A percentile compares a stretch with the other conserved stretches of the same genome.
Conservation (phyloP, 352 stramenopile genomes). For the Globisporangium rhizosaccharum region DNA sequence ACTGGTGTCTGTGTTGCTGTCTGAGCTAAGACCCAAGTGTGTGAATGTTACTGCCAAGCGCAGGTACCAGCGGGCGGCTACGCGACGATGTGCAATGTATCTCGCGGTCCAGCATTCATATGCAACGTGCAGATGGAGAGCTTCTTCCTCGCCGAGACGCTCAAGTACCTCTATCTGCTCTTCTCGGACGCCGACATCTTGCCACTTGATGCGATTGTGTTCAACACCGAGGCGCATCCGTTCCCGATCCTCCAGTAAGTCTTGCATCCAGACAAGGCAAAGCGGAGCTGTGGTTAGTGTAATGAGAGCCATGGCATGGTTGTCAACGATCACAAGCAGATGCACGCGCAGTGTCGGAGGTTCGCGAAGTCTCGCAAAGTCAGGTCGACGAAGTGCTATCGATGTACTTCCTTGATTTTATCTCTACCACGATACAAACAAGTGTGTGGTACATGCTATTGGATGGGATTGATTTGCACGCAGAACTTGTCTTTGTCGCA, state of each 20-base stretch:
- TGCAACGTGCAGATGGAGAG: slow-evolving; percentile 60
- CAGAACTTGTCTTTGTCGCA: no score
- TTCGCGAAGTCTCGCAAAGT: no score
- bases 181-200: slow-evolving; percentile 72
- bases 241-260: slow-evolving; percentile 33
- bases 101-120: slow-evolving; percentile 15
- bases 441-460: no score
- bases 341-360: no score
- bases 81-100: slow-evolving; percentile 50
- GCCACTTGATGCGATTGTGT: slow-evolving; percentile 66
- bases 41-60: background rate
- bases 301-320: no score
- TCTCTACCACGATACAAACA: no score
- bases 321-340: background rate
- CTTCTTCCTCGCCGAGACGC: slow-evolving; percentile 88
- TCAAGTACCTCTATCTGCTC: slow-evolving; percentile 91
- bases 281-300: background rate
- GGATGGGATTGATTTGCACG: no score
- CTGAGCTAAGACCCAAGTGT: no score
- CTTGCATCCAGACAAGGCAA: background rate
- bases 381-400: no score
- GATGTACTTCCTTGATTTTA: no score
- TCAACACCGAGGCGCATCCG: slow-evolving; percentile 83
- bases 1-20: no score
- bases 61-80: slow-evolving; percentile 56